phyloP scores from a whole-genome alignment of 2,329 filamentous ascomycete species.

The Calonectria pauciramosa region DNA sequence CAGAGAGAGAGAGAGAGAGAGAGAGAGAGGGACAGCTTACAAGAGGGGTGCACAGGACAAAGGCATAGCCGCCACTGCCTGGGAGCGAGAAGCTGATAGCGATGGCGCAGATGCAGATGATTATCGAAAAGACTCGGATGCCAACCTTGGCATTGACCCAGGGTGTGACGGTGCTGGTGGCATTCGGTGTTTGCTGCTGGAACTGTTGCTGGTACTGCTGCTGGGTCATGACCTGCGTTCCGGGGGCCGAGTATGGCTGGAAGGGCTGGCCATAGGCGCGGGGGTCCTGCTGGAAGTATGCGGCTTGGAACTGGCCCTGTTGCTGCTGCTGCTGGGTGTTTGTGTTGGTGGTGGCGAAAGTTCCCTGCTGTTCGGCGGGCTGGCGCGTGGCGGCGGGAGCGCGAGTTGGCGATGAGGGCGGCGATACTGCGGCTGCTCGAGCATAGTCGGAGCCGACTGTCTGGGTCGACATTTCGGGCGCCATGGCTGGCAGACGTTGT shows the following conservation, averaged over 20 bases:
- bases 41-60: constrained; percentile 35
- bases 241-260: constrained; percentile 35
- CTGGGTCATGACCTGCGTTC: constrained; percentile 8
- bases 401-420: constrained; percentile 12
- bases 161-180: constrained; percentile 23
- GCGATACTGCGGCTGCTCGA: constrained; percentile 9
- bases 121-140: constrained; percentile 46
- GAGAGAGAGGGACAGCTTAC: constrained; percentile 25
- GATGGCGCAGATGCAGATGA: constrained; percentile 45
- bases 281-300: constrained; percentile 36
- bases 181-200: constrained; percentile 31
- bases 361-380: constrained; percentile 23
- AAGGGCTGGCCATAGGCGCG: constrained; percentile 45
- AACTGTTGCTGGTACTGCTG: constrained; percentile 33
- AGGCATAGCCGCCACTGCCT: constrained; percentile 14
- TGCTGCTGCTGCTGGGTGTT: not conserved
- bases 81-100: constrained; percentile 45
- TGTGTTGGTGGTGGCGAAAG: not conserved
- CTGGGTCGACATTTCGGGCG: constrained; percentile 41
- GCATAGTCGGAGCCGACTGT: constrained; percentile 28
- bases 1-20: not conserved
- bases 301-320: constrained; percentile 34
- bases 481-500: constrained; percentile 32
- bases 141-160: constrained; percentile 50
- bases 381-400: constrained; percentile 31